phyloP scores from a whole-genome alignment of 164 flowering plant genomes.

The Macadamia tetraphylla region DNA sequence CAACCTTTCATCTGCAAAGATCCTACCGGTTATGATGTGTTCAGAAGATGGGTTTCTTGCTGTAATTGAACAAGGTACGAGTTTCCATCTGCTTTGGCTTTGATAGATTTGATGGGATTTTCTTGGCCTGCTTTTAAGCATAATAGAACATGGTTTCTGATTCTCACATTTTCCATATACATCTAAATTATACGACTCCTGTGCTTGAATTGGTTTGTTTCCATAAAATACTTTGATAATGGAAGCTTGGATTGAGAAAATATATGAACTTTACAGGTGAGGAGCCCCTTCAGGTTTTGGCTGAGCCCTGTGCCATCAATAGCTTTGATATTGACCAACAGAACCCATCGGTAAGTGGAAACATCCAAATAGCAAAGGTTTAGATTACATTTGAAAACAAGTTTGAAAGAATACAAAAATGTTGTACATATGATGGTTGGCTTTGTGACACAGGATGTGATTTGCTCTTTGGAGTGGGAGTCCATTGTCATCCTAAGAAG shows the following conservation, averaged over 20 bases:
- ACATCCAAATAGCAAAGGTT: not conserved
- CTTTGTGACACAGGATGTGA: conserved; percentile 51
- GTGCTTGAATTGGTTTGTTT: no score
- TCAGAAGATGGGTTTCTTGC: conserved; percentile 94
- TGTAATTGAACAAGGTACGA: conserved; percentile 72
- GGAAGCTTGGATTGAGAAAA: not conserved
- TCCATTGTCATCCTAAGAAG: conserved; percentile 58
- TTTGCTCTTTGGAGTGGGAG: conserved; percentile 95
- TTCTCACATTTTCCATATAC: no score
- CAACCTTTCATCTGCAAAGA: conserved; percentile 40
- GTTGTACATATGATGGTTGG: conserved; percentile 1
- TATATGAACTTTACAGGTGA: conserved; percentile 39
- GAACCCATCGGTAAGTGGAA: conserved; percentile 64
- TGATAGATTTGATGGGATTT: no score
- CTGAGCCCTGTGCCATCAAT: conserved; percentile 89
- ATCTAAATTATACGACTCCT: no score
- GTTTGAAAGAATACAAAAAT: not conserved
- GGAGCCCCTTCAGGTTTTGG: conserved; percentile 61
- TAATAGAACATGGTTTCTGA: no score
- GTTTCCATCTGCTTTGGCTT: no score
- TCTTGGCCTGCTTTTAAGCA: no score
- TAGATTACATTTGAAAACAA: not conserved
- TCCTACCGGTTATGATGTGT: conserved; percentile 79
- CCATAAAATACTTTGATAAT: not conserved
- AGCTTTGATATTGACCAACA: conserved; percentile 83